Conservation (phyloP, 2,329 filamentous ascomycete genomes). For the Teratosphaeria nubilosa region DNA sequence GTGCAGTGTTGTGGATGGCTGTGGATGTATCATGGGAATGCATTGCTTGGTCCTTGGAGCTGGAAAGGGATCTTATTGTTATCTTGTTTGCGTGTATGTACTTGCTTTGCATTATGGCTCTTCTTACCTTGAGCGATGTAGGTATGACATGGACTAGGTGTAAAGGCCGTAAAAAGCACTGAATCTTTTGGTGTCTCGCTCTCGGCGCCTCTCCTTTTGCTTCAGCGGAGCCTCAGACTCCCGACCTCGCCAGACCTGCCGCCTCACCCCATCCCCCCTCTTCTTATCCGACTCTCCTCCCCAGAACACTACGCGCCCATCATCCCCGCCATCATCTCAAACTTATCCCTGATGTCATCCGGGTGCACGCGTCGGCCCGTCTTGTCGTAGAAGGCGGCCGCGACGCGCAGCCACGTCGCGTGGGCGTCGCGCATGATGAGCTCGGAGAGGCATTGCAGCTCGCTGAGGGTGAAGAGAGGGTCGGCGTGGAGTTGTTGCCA, state of each 20-base stretch:
- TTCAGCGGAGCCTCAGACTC: no score
- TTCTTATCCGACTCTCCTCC: background rate
- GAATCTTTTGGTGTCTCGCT: background rate
- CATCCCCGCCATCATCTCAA: conserved; percentile 18
- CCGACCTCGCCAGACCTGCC: background rate
- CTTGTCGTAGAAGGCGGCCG: conserved; percentile 39
- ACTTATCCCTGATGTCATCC: conserved; percentile 34
- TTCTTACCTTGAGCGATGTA: background rate
- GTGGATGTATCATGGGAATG: background rate
- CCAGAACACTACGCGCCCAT: background rate
- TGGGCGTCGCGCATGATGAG: conserved; percentile 32
- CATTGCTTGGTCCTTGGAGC: background rate
- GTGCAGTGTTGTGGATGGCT: background rate
- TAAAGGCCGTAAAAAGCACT: background rate
- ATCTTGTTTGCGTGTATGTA: background rate
- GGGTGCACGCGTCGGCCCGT: conserved; percentile 38
- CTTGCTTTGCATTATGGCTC: background rate
- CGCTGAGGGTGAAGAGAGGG: conserved; percentile 26
- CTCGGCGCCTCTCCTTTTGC: no score
- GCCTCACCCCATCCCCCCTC: background rate
- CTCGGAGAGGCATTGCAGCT: conserved; percentile 33
- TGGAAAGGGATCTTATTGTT: background rate
- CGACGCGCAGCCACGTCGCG: conserved; percentile 39
- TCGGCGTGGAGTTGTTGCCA: conserved; percentile 25
- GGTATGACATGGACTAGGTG: background rate